phyloP scores from a whole-genome alignment of 805 yeast genomes.

The Monosporozyma unispora region DNA sequence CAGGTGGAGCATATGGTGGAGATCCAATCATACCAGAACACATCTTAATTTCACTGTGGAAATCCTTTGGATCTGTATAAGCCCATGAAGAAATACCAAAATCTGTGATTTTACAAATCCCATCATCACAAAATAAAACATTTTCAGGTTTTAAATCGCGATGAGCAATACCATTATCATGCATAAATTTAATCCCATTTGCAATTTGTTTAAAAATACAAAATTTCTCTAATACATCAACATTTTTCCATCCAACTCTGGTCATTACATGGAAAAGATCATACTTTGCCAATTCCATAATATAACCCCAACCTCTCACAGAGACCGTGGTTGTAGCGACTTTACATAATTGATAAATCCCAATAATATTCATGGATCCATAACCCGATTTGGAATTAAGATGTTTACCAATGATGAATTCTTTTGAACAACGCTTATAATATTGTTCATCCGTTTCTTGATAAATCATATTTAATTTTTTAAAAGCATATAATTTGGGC shows the following conservation, averaged over 20 bases:
- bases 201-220: constrained; percentile 64
- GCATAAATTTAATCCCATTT: constrained; percentile 53
- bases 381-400: constrained; percentile 22
- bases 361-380: constrained; percentile 8
- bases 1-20: constrained; percentile 77
- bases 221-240: constrained; percentile 42
- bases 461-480: constrained; percentile 50
- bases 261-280: constrained; percentile 51
- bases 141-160: constrained; percentile 73
- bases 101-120: constrained; percentile 61
- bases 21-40: constrained; percentile 56
- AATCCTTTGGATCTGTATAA: constrained; percentile 44
- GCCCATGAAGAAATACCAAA: constrained; percentile 69
- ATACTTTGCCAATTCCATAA: constrained; percentile 56
- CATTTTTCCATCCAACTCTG: constrained; percentile 51
- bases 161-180: constrained; percentile 59
- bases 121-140: constrained; percentile 48
- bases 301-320: constrained; percentile 69
- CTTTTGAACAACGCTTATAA: constrained; percentile 55
- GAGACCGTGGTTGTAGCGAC: constrained; percentile 47
- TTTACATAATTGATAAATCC: constrained; percentile 22
- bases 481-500: constrained; percentile 45
- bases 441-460: constrained; percentile 58
- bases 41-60: constrained; percentile 31
- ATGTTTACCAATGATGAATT: constrained; percentile 50